Conservation (phyloP, 192 early-diverging fungal genomes). For the Coemansia asiatica region DNA sequence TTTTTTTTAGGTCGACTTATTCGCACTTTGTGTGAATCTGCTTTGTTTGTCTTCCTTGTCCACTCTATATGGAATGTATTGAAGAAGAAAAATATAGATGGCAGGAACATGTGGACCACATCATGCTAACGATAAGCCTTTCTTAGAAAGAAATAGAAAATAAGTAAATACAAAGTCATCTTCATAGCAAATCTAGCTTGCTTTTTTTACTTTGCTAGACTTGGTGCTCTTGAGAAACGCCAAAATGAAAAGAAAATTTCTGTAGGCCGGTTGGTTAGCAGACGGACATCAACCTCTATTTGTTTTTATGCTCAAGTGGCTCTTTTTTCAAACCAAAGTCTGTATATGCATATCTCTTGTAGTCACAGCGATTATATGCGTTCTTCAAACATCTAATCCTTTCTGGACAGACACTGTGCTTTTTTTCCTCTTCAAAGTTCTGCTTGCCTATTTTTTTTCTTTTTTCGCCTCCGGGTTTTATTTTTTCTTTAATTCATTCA, state of each 20-base stretch:
- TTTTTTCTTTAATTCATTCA: neutral
- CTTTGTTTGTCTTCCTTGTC: too few relatives aligned
- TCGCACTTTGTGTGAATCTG: too few relatives aligned
- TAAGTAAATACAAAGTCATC: too few relatives aligned
- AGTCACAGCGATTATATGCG: neutral
- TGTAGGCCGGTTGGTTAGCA: too few relatives aligned
- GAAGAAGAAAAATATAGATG: neutral
- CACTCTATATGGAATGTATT: too few relatives aligned
- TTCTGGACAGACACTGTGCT: too few relatives aligned
- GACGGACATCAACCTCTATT: too few relatives aligned
- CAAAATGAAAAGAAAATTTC: neutral
- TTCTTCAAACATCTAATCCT: neutral
- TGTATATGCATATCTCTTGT: neutral
- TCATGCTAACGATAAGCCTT: neutral
- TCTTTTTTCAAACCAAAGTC: neutral
- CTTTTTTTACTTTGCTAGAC: too few relatives aligned
- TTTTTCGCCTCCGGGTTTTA: neutral
- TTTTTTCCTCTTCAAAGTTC: neutral
- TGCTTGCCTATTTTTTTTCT: neutral
- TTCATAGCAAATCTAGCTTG: too few relatives aligned
- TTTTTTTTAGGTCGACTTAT: too few relatives aligned
- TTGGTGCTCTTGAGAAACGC: too few relatives aligned
- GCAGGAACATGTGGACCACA: neutral
- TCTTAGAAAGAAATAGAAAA: too few relatives aligned
- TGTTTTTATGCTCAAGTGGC: neutral